Evolutionary conservation across 495 filamentous ascomycete genomes (phyloP).

Genomic region (Platismatia glauca): DNA sequence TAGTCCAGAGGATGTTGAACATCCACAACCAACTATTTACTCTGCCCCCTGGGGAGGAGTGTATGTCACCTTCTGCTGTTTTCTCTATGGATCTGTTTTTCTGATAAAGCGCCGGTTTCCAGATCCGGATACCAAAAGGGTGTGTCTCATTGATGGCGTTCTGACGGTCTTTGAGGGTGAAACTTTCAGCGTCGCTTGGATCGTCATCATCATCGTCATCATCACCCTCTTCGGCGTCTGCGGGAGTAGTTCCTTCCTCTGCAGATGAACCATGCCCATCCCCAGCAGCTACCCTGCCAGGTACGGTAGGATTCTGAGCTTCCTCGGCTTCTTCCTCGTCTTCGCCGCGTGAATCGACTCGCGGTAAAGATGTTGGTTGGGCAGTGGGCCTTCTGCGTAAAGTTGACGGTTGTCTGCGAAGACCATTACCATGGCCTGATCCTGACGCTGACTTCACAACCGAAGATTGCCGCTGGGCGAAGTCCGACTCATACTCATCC

Average conservation of each 20-base stretch:
- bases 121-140: slow-evolving; percentile 96
- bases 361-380: slow-evolving; percentile 48
- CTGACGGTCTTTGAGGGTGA: slow-evolving; percentile 79
- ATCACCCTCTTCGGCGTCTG: slow-evolving; percentile 32
- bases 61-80: slow-evolving; percentile 93
- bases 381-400: slow-evolving; percentile 57
- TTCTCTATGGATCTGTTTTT: slow-evolving; percentile 94
- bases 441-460: slow-evolving; percentile 22
- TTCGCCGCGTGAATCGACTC: slow-evolving; percentile 48
- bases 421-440: slow-evolving; percentile 17
- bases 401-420: slow-evolving; percentile 50
- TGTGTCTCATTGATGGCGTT: slow-evolving; percentile 98
- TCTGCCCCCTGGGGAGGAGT: slow-evolving; percentile 83
- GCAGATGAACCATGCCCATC: slow-evolving; percentile 23
- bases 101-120: slow-evolving; percentile 98
- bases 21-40: slow-evolving; percentile 75
- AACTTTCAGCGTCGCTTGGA: slow-evolving; percentile 71
- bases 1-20: slow-evolving; percentile 83
- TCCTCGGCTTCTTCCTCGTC: slow-evolving; percentile 37
- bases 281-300: slow-evolving; percentile 13
- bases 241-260: slow-evolving; percentile 29
- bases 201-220: slow-evolving; percentile 51
- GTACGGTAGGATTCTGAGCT: slow-evolving; percentile 4
- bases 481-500: slow-evolving; percentile 64
- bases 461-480: slow-evolving; percentile 28